phyloP scores from a whole-genome alignment of 1,139 yeast genomes.

The Suhomyces ambrosiae region DNA sequence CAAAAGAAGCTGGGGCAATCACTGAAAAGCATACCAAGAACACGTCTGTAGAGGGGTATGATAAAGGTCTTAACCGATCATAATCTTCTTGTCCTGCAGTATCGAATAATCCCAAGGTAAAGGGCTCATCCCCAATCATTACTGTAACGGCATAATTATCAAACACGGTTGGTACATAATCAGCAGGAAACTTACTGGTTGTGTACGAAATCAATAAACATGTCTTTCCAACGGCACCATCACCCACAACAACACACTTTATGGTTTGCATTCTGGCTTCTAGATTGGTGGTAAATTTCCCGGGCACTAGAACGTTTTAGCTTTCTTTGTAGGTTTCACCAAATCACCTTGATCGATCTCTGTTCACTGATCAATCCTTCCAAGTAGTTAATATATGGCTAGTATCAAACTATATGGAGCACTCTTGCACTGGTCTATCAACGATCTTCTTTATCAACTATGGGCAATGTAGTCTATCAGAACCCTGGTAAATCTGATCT shows the following conservation, averaged over 20 bases:
- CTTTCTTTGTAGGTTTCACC: no score
- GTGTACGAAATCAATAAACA: conserved; percentile 73
- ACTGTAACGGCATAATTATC: conserved; percentile 98
- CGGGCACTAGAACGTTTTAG: no score
- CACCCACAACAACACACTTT: conserved; percentile 96
- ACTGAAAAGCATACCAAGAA: conserved; percentile 93
- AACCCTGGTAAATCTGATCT: conserved; percentile 7
- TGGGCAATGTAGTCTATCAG: conserved; percentile 4
- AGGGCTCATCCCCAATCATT: conserved; percentile 98
- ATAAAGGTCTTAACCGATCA: conserved; percentile 92
- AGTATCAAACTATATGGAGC: background rate
- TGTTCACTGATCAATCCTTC: background rate
- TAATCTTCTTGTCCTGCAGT: conserved; percentile 99
- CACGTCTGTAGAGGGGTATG: conserved; percentile 96
- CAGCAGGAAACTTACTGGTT: conserved; percentile 92
- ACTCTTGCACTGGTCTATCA: no score
- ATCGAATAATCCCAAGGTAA: conserved; percentile 92
- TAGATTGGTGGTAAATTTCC: background rate
- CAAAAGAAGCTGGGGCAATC: conserved; percentile 96
- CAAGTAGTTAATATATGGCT: background rate
- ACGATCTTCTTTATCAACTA: conserved; percentile 1
- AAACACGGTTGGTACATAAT: conserved; percentile 92
- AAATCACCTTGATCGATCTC: background rate
- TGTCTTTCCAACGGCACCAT: conserved; percentile 90
- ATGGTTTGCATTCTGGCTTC: conserved; percentile 66